These are phyloP conservation scores for Aureobasidium musti DNA, from an alignment of 2,329 filamentous ascomycete genomes.

Conservation along the genomic window DNA sequence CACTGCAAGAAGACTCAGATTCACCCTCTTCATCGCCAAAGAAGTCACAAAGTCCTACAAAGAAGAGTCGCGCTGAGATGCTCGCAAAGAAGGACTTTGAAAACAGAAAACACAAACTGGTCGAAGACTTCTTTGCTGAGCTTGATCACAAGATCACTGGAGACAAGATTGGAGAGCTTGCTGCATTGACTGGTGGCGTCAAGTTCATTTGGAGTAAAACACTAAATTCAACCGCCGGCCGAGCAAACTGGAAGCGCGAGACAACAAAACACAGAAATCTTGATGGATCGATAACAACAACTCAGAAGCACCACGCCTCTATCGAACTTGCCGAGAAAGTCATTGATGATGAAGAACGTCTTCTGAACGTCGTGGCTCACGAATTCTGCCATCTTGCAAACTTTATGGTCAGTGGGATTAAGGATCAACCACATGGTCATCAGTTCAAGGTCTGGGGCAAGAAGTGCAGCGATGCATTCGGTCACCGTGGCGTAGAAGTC, in stretches of 20 bases:
- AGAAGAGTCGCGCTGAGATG: slow-evolving; percentile 38
- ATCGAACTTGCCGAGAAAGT: slow-evolving; percentile 91
- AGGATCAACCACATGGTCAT: slow-evolving; percentile 75
- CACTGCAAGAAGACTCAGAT: slow-evolving; percentile 33
- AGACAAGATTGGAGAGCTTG: slow-evolving; percentile 60
- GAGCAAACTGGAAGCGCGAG: slow-evolving; percentile 54
- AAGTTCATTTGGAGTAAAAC: slow-evolving; percentile 73
- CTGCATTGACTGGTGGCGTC: slow-evolving; percentile 67
- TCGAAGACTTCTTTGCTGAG: slow-evolving; percentile 64
- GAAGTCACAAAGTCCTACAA: slow-evolving; percentile 44
- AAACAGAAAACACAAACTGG: slow-evolving; percentile 62
- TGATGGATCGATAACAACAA: slow-evolving; percentile 4
- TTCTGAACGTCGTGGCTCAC: slow-evolving; percentile 91
- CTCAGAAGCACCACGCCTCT: slow-evolving; percentile 58
- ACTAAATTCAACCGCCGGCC: slow-evolving; percentile 76
- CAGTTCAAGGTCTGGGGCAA: slow-evolving; percentile 79
- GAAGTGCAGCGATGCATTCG: slow-evolving; percentile 60
- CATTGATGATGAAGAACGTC: slow-evolving; percentile 72
- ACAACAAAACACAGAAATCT: slow-evolving; percentile 41
- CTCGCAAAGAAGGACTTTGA: slow-evolving; percentile 63
- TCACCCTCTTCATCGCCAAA: slow-evolving; percentile 42
- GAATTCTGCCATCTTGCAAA: slow-evolving; percentile 95
- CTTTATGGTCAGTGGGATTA: slow-evolving; percentile 79
- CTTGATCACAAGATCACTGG: slow-evolving; percentile 67
- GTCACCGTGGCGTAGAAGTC: slow-evolving; percentile 66